phyloP scores from a whole-genome alignment of 106 monocot species.

The Acanthochlamys bracteata region DNA sequence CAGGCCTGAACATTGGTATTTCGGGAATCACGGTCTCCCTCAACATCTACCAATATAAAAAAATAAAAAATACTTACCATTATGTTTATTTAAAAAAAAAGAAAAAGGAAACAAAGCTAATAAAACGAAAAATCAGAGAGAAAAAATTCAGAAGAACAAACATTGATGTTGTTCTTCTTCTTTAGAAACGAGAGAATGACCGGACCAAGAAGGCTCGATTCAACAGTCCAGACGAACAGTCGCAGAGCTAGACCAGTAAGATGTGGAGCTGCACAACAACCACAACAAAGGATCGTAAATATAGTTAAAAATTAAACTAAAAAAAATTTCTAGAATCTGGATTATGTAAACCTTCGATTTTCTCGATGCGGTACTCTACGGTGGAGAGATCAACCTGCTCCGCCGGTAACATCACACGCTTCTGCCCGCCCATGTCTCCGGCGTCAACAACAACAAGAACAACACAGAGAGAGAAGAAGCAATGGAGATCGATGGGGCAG shows the following conservation, averaged over 20 bases:
- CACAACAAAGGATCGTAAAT: background rate
- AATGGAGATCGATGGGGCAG: background rate
- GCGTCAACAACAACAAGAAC: background rate
- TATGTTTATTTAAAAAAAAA: background rate
- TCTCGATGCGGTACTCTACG: constrained; percentile 50
- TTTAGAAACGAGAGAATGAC: constrained; percentile 42
- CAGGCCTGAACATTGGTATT: constrained; percentile 75
- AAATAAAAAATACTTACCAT: background rate
- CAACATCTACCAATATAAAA: constrained; percentile 36
- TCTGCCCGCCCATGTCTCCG: constrained; percentile 21
- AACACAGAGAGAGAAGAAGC: background rate
- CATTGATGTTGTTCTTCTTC: constrained; percentile 55
- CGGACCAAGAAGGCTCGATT: constrained; percentile 45
- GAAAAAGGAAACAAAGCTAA: background rate
- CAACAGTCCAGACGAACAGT: constrained; percentile 69
- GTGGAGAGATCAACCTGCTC: constrained; percentile 75
- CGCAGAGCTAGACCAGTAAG: constrained; percentile 47
- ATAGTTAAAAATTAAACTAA: background rate
- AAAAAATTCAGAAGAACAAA: constrained; percentile 2
- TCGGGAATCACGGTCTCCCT: constrained; percentile 76
- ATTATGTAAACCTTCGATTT: constrained; percentile 26
- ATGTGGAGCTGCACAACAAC: constrained; percentile 54
- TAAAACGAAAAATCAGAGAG: background rate
- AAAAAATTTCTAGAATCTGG: background rate
- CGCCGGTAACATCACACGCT: constrained; percentile 51